Base-by-base conservation (phyloP, 192 early-diverging fungal genomes). In the Coemansia sp. region DNA sequence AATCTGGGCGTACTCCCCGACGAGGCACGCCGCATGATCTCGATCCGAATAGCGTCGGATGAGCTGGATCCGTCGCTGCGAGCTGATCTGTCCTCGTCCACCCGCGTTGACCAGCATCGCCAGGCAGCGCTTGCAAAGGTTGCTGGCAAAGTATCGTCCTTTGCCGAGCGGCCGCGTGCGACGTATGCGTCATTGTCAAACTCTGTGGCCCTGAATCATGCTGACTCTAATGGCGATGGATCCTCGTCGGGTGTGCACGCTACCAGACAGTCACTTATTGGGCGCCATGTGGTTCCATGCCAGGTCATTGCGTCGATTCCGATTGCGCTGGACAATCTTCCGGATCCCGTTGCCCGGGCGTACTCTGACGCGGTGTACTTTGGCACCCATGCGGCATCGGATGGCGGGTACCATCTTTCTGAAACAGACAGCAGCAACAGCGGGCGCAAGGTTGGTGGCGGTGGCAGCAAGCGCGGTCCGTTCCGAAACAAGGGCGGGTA, bases 11-110 rank as follows among this genome's bases (percentile, higher is more conserved):
- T 83, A 63, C 67, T 78, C 8, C 64, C 76, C 0, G 75, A 77
- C 54, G 80, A 83, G 59, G 69, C 76, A 7, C 72, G 80, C 0
- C 72, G 76, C 59, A 74, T 83, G 80, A 76, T 78, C 8, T 83
- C 80, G 1, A 59, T 83, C n/a, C 76, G 80, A 52, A 71, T 83
- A 19, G 80, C 79, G 0, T 73, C 74, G 11, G 79, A 82, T 41
- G 79, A 82, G 48, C 65, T 81, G 40, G 74, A 81, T 22, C 76
- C 76, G 40, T 73, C 76, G 26, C 21, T 78, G 64, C 76, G 76
- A 11, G 71, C 71, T 42, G 76, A 78, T 41, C 41, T 78, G 63
- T 78, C 76, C 19, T 66, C 76, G 15, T 72, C 76, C 9, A 72
- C 71, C 12, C 76, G 74, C 37, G 74, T 77, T 3, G 74, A 77